Evolutionary conservation across 331 rosid species (phyloP), one percentile per base, ranked within the genome.

Genomic region (Cucumis variabilis): DNA sequence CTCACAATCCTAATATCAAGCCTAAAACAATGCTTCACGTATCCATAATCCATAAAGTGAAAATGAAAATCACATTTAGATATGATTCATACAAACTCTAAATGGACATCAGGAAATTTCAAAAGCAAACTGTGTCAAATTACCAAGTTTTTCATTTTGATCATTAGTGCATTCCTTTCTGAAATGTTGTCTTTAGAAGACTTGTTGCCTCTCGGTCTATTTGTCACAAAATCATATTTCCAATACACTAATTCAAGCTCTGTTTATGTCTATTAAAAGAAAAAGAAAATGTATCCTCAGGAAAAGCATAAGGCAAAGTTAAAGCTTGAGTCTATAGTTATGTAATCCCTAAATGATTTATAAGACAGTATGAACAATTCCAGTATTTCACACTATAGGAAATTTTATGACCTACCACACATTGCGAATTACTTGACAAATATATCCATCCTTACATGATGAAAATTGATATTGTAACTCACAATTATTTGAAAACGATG

Each of bases 371-470:
- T 55, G 63, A 55, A 51, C 79, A 74, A 60, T 13, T 30, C 53
- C 62, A 28, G 60, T 73, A 60, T 16, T 25, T 53, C 78, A 53
- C n/a, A 44, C 68, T 50, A 50, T 19, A 37, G 72, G 24, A 25
- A 67, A 67, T 48, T 30, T 53, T 28, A 79, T 80, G 50, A 83
- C 88, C 89, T 91, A 94, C 99, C 98, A 95, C 88, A 94, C 87
- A 91, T 86, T 93, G 90, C 90, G 82, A 79, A 90, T 86, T 85
- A 91, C 93, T 91, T 90, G 96, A 88, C 84, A 65, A 87, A 97
- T 91, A 81, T 67, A 74, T 83, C 92, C 92, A 67, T 91, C 89
- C 86, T 89, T 91, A 86, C 72, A 88, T 87, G 71, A 67, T 92
- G 86, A 70, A 75, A 93, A 88, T 86, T 89, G 82, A 75, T 90